These are phyloP conservation scores for Solanum virginianum DNA, from an alignment of 257 asterid species.

Conservation along the genomic window DNA sequence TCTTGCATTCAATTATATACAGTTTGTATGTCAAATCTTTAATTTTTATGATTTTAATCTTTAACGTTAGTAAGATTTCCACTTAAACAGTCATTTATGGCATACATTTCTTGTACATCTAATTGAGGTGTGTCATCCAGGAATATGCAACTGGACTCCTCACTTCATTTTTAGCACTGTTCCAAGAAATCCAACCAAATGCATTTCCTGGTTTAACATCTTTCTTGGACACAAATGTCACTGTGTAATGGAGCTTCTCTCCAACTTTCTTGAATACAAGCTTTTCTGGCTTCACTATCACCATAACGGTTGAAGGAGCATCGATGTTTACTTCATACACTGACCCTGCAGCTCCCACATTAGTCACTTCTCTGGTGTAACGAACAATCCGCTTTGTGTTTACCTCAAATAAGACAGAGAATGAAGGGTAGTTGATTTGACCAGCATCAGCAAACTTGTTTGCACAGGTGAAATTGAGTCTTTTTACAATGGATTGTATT, in stretches of 20 bases:
- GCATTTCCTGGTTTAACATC: constrained; percentile 15
- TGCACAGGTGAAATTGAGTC: constrained; percentile 41
- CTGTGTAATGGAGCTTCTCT: constrained; percentile 37
- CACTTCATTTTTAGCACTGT: constrained; percentile 36
- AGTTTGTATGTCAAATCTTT: too few species aligned
- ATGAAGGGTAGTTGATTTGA: constrained; percentile 79
- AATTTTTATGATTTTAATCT: too few species aligned
- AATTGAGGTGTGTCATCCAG: constrained; percentile 20
- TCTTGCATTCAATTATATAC: too few species aligned
- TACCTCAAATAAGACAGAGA: constrained; percentile 49
- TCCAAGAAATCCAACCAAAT: constrained; percentile 75
- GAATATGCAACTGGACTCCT: constrained; percentile 62
- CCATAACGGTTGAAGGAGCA: constrained; percentile 35
- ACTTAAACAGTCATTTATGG: background rate
- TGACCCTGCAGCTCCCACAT: constrained; percentile 50
- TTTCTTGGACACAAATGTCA: constrained; percentile 45
- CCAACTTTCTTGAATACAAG: constrained; percentile 45
- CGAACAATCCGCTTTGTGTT: constrained; percentile 34
- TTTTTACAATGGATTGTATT: constrained; percentile 35
- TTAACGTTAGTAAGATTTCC: too few species aligned
- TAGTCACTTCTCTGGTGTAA: constrained; percentile 56
- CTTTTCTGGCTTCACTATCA: constrained; percentile 40
- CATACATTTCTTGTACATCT: background rate
- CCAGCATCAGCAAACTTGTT: constrained; percentile 48
- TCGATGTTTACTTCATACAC: constrained; percentile 24